Conservation (phyloP, 2,329 filamentous ascomycete species). For the Periconia sp. region DNA sequence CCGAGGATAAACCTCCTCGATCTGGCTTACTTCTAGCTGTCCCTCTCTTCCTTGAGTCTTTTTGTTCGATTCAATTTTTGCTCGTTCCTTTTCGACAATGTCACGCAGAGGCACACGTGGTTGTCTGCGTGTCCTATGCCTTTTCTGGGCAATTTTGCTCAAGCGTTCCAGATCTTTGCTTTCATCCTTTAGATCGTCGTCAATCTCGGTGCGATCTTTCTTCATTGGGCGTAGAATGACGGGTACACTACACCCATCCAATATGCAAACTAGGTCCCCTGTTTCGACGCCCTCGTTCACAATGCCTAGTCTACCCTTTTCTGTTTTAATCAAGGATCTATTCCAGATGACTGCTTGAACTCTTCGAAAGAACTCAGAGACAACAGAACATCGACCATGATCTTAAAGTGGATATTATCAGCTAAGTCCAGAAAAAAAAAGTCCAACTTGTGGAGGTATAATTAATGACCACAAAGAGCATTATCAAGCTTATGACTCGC, state of each 20-base stretch:
- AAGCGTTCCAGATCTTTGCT: no score
- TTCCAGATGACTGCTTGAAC: constrained; percentile 28
- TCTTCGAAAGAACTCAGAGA: constrained; percentile 24
- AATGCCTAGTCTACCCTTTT: constrained; percentile 16
- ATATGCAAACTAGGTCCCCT: constrained; percentile 22
- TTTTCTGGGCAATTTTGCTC: neutral
- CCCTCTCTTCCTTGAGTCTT: no score
- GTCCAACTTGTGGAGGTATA: no score
- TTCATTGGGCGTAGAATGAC: no score
- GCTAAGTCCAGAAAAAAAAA: no score
- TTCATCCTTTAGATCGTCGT: no score
- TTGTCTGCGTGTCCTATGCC: neutral
- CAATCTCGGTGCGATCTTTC: no score
- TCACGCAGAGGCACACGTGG: constrained; percentile 12
- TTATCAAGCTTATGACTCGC: no score
- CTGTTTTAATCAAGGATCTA: constrained; percentile 20
- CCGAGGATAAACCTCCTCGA: no score
- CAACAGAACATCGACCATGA: constrained; percentile 18
- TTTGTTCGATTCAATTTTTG: neutral
- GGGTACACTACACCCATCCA: constrained; percentile 24
- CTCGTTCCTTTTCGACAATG: neutral
- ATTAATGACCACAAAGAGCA: no score
- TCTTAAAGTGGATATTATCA: no score
- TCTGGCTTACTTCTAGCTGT: no score
- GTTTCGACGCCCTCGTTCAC: constrained; percentile 12